Base-by-base conservation (phyloP, 2,329 filamentous ascomycete genomes). In the Stenocarpella maydis region DNA sequence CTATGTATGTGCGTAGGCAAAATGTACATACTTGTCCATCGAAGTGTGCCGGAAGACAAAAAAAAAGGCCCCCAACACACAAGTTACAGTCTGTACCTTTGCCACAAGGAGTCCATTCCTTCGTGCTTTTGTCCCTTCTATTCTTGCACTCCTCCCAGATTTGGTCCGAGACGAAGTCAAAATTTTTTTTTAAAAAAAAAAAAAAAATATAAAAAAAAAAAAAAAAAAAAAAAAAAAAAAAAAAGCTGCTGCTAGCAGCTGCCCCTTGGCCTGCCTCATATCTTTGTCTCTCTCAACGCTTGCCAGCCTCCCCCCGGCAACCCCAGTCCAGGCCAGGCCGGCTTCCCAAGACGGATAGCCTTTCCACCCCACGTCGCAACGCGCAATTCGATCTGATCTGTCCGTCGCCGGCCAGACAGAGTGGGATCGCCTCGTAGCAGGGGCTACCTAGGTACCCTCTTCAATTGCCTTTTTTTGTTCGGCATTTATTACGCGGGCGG, bases 341-440 rank as follows among this genome's bases (percentile, higher is more conserved):
- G 58, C 58, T 61, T 61, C 58, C 58, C 41, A 61, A 61, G 58
- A 47, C 26, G 58, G 58, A 61, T 37, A 61, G 58, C 58, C 41
- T 61, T 61, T 61, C 58, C 58, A 61, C 19, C 58, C 58, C 41
- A 61, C 58, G 58, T 61, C 58, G 58, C 41, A 61, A 47, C 58
- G 58, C 58, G n/a, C 41, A 41, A 45, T 47, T 47, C 58, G 58
- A 61, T 61, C 58, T 61, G 58, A 61, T 61, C 58, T 61, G 58
- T 61, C 58, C 58, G n/a, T 47, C 41, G 58, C 41, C 58, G 41
- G 58, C 41, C 41, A 45, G 34, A n/a, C n/a, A 37, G 41, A 47
- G 58, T 61, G 58, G 58, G 58, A 61, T 61, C 58, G 58, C 28
- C 58, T 61, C 19, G 58, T 34, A 61, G 58, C 41, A 41, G 41